Conservation (phyloP, 2,329 filamentous ascomycete species). For the Onygenales sp. region DNA sequence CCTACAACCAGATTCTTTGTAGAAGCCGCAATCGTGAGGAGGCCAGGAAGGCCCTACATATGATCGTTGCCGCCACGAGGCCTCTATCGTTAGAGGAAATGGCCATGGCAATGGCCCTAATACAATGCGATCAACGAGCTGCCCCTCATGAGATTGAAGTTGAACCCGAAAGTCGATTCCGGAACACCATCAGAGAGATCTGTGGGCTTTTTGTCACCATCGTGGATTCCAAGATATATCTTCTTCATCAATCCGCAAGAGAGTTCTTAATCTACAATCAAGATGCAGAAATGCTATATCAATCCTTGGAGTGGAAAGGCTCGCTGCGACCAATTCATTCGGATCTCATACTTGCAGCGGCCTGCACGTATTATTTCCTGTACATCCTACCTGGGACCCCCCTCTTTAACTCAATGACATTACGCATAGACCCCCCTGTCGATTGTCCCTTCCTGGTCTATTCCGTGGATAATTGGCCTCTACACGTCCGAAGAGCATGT, state of each 20-base stretch:
- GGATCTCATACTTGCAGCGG: too few relatives aligned
- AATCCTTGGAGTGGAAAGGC: conserved; percentile 3
- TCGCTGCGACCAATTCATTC: not conserved
- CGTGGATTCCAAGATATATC: conserved; percentile 23
- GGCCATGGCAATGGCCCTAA: conserved; percentile 17
- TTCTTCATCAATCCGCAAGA: conserved; percentile 33
- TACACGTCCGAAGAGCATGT: too few relatives aligned
- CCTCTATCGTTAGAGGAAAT: conserved; percentile 27
- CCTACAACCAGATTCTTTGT: not conserved
- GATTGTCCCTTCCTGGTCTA: too few relatives aligned
- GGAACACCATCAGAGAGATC: conserved; percentile 16
- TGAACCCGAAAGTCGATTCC: conserved; percentile 8
- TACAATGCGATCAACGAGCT: conserved; percentile 2
- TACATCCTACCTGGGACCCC: too few relatives aligned
- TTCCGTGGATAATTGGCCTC: too few relatives aligned
- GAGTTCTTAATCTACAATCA: conserved; percentile 23
- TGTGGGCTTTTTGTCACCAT: conserved; percentile 31
- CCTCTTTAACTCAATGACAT: too few relatives aligned
- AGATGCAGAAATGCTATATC: too few relatives aligned
- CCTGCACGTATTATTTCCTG: too few relatives aligned
- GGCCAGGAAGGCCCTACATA: too few relatives aligned
- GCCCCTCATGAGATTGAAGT: conserved; percentile 6
- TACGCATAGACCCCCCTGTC: too few relatives aligned
- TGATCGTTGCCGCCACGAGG: not conserved
- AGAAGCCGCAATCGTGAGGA: too few relatives aligned